A percentile compares a stretch with the other conserved stretches of the same genome.
Evolutionary conservation across 2,329 filamentous ascomycete genomes (phyloP).

Genomic region (Penicillium sp.): DNA sequence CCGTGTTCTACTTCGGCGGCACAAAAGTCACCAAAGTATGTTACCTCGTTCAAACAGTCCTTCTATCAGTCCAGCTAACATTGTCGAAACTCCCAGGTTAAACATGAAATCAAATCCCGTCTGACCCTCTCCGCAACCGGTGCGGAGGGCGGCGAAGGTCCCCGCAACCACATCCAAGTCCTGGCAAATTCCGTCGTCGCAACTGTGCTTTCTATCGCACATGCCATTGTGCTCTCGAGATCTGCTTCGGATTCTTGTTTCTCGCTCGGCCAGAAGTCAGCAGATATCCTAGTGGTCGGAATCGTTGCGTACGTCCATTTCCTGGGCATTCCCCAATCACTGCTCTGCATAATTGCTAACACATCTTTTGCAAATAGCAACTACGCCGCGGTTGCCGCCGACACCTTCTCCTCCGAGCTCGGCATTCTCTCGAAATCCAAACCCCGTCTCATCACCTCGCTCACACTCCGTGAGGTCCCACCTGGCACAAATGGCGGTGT

Average conservation of each 20-base stretch:
- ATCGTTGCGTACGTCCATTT: conserved; percentile 40
- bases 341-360: background rate
- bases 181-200: conserved; percentile 84
- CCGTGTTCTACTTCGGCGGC: conserved; percentile 83
- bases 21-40: conserved; percentile 79
- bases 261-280: conserved; percentile 30
- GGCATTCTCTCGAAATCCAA: conserved; percentile 78
- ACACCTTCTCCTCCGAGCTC: conserved; percentile 93
- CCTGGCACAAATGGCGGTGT: conserved; percentile 94
- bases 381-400: conserved; percentile 87
- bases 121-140: conserved; percentile 79
- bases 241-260: conserved; percentile 38
- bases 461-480: conserved; percentile 73
- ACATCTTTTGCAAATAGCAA: conserved; percentile 49
- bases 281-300: conserved; percentile 43
- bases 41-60: background rate
- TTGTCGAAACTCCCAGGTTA: conserved; percentile 58
- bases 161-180: conserved; percentile 84
- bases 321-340: background rate
- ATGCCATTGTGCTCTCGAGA: conserved; percentile 46
- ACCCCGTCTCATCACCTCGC: conserved; percentile 84
- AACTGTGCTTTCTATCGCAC: conserved; percentile 61
- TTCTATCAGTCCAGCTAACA: background rate
- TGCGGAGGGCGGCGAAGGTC: conserved; percentile 71
- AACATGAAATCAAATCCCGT: conserved; percentile 79